Conservation (phyloP, 306 rosid genomes). For the Crotalaria pallida region DNA sequence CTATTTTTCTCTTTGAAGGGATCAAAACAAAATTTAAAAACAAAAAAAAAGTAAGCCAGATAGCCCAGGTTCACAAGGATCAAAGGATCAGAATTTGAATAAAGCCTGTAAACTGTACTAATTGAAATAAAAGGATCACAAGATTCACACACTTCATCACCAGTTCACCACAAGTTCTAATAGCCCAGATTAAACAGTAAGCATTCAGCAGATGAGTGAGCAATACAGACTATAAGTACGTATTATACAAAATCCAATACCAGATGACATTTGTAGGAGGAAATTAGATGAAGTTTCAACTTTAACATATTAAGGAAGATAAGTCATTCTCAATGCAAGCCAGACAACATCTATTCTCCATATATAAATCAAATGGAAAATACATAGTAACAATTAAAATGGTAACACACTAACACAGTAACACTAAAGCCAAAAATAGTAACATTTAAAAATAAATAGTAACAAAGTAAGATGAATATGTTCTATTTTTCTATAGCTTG, state of each 20-base stretch:
- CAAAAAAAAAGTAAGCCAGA: not conserved
- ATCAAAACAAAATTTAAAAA: not conserved
- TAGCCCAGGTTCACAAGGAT: too few relatives aligned
- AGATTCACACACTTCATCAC: not conserved
- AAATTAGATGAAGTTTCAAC: not conserved
- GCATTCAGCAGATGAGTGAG: not conserved
- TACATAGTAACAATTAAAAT: too few relatives aligned
- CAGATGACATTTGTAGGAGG: not conserved
- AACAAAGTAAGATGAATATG: too few relatives aligned
- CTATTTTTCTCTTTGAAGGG: not conserved
- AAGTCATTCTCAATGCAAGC: not conserved
- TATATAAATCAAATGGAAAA: not conserved
- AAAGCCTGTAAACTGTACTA: not conserved
- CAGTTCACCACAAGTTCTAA: not conserved
- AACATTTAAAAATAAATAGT: too few relatives aligned
- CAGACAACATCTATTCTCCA: conserved; percentile 1
- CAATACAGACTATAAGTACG: not conserved
- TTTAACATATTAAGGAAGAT: not conserved
- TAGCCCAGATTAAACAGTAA: not conserved
- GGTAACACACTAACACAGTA: too few relatives aligned
- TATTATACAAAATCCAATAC: not conserved
- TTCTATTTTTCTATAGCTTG: too few relatives aligned
- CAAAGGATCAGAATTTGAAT: too few relatives aligned
- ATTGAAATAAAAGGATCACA: not conserved
- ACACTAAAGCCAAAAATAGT: too few relatives aligned